These are phyloP conservation scores for Centrapalus pauciflorus DNA, from an alignment of 129 eudicot genomes.

Conservation along the genomic window DNA sequence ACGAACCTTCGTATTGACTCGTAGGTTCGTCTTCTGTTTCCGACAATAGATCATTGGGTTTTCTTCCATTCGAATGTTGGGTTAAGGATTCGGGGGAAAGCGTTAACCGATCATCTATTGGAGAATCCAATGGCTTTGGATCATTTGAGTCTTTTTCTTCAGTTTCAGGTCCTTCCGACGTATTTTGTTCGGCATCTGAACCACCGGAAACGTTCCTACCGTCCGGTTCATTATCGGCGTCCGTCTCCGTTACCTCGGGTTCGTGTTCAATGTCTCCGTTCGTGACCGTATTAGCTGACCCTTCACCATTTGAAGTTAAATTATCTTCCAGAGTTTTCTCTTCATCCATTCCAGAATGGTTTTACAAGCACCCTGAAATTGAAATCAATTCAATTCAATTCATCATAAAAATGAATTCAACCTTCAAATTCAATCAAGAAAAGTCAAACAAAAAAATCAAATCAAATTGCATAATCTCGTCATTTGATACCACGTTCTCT, in stretches of 20 bases:
- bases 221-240: not conserved
- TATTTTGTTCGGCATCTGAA: slow-evolving; percentile 5
- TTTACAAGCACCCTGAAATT: not conserved
- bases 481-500: no score
- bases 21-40: not conserved
- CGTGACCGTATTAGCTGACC: slow-evolving; percentile 12
- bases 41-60: slow-evolving; percentile 3
- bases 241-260: not conserved
- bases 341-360: slow-evolving; percentile 48
- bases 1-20: not conserved
- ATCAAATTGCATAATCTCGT: not conserved
- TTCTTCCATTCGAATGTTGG: slow-evolving; percentile 10
- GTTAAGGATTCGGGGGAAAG: not conserved
- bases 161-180: slow-evolving; percentile 22
- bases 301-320: slow-evolving; percentile 14
- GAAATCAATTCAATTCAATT: slow-evolving; percentile 8
- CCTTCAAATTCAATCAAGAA: not conserved
- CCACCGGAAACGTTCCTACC: not conserved
- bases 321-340: slow-evolving; percentile 29
- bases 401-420: not conserved
- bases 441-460: not conserved
- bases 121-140: slow-evolving; percentile 17
- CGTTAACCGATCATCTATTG: slow-evolving; percentile 22
- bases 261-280: slow-evolving; percentile 19
- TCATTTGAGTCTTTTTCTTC: slow-evolving; percentile 16